Conservation (phyloP, 1,284 basidiomycete genomes). For the Malassezia japonica region DNA sequence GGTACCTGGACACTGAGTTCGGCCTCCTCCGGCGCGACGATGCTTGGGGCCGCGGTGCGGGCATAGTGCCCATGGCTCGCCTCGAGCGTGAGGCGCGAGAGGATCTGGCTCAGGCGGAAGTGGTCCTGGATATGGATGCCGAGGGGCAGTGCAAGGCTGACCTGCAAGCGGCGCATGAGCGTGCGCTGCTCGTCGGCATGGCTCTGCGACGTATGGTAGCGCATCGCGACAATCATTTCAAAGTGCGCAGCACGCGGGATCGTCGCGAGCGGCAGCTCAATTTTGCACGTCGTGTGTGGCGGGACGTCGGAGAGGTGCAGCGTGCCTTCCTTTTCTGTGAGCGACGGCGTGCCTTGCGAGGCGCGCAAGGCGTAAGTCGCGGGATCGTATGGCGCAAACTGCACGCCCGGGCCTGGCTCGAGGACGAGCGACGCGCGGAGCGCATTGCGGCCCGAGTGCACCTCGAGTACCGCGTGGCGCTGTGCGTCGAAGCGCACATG, state of each 20-base stretch:
- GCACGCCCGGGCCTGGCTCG: not conserved
- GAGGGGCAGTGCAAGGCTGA: slow-evolving; percentile 30
- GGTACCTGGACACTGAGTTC: not conserved
- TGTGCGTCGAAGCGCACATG: slow-evolving; percentile 29
- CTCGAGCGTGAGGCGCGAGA: slow-evolving; percentile 19
- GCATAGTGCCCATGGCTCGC: not conserved
- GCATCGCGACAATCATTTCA: slow-evolving; percentile 14
- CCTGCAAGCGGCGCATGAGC: slow-evolving; percentile 10
- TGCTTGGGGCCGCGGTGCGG: not conserved
- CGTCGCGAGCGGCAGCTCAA: slow-evolving; percentile 20
- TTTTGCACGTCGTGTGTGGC: not conserved
- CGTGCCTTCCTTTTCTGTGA: not conserved
- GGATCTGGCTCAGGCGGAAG: slow-evolving; percentile 29
- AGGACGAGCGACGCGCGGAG: slow-evolving; percentile 24
- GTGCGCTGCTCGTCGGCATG: slow-evolving; percentile 16
- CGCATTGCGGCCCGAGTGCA: slow-evolving; percentile 26
- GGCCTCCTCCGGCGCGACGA: not conserved
- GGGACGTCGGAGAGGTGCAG: not conserved
- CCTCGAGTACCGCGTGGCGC: slow-evolving; percentile 21
- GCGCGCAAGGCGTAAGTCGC: not conserved
- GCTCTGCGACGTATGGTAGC: slow-evolving; percentile 18
- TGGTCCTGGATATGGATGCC: slow-evolving; percentile 47
- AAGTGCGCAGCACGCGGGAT: slow-evolving; percentile 18
- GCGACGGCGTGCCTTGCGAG: not conserved
- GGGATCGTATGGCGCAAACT: not conserved